phyloP scores from a whole-genome alignment of 345 rosid genomes.

The Gossypium sturtianum region DNA sequence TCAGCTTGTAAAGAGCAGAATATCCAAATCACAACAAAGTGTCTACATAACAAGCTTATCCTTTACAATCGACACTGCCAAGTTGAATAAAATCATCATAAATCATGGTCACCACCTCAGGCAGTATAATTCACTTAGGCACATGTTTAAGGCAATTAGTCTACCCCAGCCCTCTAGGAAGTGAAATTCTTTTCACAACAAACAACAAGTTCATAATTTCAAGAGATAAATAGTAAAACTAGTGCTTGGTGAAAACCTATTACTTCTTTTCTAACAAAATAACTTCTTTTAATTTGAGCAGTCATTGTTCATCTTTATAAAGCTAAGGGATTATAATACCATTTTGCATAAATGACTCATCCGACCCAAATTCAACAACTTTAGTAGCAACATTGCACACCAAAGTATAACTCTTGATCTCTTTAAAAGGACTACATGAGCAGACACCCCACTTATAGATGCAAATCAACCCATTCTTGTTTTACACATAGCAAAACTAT shows the following conservation, averaged over 20 bases:
- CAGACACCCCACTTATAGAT: not conserved
- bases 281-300: constrained; percentile 2
- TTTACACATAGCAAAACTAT: not conserved
- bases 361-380: not conserved
- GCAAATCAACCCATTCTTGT: not conserved
- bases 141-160: constrained; percentile 1
- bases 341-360: not conserved
- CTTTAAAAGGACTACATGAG: not conserved
- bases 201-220: not conserved
- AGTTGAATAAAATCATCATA: not conserved
- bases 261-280: not conserved
- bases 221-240: not conserved
- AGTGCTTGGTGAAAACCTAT: not conserved
- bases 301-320: not conserved
- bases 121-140: not conserved
- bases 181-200: not conserved
- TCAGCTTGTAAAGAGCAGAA: not conserved
- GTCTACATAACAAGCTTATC: not conserved
- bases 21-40: not conserved
- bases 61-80: not conserved
- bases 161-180: not conserved
- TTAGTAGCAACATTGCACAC: not conserved
- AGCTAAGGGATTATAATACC: not conserved
- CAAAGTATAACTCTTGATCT: not conserved
- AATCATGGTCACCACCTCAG: not conserved